These are phyloP conservation scores for Tinospora cordifolia DNA, from an alignment of 164 flowering plant genomes.

Conservation along the genomic window DNA sequence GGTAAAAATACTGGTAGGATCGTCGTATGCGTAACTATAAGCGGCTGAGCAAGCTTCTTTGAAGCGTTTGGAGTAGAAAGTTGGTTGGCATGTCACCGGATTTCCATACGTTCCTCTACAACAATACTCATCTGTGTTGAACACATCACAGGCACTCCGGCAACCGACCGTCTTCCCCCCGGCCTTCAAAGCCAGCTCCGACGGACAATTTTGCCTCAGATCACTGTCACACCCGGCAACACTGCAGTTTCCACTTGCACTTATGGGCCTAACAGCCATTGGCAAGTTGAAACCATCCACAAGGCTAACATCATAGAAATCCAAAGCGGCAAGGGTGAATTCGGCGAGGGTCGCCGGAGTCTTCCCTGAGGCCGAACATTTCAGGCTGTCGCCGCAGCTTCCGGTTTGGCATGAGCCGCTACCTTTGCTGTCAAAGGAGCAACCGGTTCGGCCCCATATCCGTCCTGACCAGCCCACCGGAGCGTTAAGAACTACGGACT, in stretches of 20 bases:
- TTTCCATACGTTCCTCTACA: conserved; percentile 63
- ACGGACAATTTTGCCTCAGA: conserved; percentile 51
- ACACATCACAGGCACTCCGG: conserved; percentile 86
- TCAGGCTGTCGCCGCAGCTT: conserved; percentile 51
- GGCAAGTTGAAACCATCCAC: conserved; percentile 92
- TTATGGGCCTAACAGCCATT: conserved; percentile 41
- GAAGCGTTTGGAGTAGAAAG: conserved; percentile 67
- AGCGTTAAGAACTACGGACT: conserved; percentile 49
- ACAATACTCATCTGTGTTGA: conserved; percentile 72
- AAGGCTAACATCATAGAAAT: conserved; percentile 90
- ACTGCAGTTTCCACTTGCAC: conserved; percentile 70
- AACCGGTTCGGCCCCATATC: conserved; percentile 93
- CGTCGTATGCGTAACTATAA: conserved; percentile 90
- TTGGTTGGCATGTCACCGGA: conserved; percentile 49
- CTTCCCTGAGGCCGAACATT: conserved; percentile 61
- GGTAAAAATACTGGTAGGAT: conserved; percentile 72
- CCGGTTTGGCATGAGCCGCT: conserved; percentile 72
- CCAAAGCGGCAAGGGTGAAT: conserved; percentile 54
- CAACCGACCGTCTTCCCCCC: conserved; percentile 51
- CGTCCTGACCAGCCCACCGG: conserved; percentile 83
- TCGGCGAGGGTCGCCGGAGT: conserved; percentile 85
- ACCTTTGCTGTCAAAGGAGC: conserved; percentile 64
- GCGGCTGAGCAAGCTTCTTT: conserved; percentile 77
- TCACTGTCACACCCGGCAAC: conserved; percentile 69
- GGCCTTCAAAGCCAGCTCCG: conserved; percentile 50